Percentiles rank a stretch among this genome's conserved stretches.
Conservation (phyloP, 805 yeast species). For the Suhomyces prunicola region DNA sequence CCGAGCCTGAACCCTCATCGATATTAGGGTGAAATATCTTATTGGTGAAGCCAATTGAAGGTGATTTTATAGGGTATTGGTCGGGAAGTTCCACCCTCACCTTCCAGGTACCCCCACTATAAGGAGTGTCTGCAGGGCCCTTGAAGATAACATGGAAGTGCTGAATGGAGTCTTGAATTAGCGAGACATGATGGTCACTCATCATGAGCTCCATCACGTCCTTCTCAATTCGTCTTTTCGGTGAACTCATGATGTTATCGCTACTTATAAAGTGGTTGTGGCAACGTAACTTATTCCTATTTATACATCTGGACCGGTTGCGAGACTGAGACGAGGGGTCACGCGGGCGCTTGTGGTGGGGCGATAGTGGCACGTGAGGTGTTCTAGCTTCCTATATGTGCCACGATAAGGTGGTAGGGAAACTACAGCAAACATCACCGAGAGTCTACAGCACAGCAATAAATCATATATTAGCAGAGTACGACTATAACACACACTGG, state of each 20-base stretch:
- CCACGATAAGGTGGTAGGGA: background rate
- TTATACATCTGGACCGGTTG: background rate
- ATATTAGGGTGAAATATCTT: conserved; percentile 94
- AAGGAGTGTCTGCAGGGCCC: conserved; percentile 83
- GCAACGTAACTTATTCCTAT: background rate
- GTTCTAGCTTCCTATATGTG: background rate
- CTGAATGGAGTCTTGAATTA: conserved; percentile 74
- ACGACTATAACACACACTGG: background rate
- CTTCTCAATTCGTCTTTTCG: conserved; percentile 80
- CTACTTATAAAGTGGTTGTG: background rate
- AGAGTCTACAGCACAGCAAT: background rate
- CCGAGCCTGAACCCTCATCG: conserved; percentile 86
- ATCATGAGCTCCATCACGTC: conserved; percentile 96
- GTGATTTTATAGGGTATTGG: conserved; percentile 92
- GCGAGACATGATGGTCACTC: conserved; percentile 87
- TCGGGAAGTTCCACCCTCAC: conserved; percentile 91
- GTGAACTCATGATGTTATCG: conserved; percentile 31
- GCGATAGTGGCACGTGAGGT: conserved; percentile 1
- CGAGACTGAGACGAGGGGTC: background rate
- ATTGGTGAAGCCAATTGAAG: conserved; percentile 90
- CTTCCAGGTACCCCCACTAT: conserved; percentile 87
- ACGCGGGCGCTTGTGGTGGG: background rate
- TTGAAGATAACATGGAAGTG: conserved; percentile 80
- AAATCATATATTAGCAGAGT: background rate
- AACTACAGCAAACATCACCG: background rate